Evolutionary conservation across 352 stramenopile species (phyloP), one percentile per base, ranked within the genome.

Genomic region (Phytophthora podocarpi): DNA sequence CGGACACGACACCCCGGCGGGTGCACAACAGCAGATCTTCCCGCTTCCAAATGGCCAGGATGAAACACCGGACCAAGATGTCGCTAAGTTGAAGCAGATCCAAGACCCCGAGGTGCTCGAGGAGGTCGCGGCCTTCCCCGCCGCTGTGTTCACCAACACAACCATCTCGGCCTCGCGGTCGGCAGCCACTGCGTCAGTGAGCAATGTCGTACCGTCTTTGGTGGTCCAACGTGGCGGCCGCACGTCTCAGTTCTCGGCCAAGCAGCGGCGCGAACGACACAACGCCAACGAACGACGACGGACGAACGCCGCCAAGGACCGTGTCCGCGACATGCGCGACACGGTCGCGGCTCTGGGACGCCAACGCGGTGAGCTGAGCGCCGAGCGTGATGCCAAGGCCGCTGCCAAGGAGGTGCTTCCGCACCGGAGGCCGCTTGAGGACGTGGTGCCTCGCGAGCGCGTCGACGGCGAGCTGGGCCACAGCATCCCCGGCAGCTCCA

Each of bases 241-340:
- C 34, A 59, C 63, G 41, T 76, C 71, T 34, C 71, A 80, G 37
- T 80, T 80, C 51, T 74, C 71, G 31, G 71, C 56, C 31, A 80
- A 74, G 51, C 71, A 80, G 55, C 71, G 71, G 26, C 71, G 71
- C 4, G 71, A 80, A 39, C 67, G 71, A 26, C 71, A 80, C 67
- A 80, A 80, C 59, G 71, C 71, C 58, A 80, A 80, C 28, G 71
- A 80, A 16, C 62, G 71, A 54, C 54, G 71, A 53, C 67, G 71
- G 15, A 80, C 71, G 21, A 80, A 80, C 40, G 71, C 71, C 3
- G 67, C 71, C 21, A 80, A 80, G 52, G 71, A 74, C 43, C 71
- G 71, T 15, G 51, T 80, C 0, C 58, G 63, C n/a, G 63, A 67
- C 34, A 80, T 80, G 71, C 71, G 71, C n/a, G 71, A 80, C 41